Evolutionary conservation across 2,329 filamentous ascomycete species (phyloP).

Genomic region (Hypoxylon sp.): DNA sequence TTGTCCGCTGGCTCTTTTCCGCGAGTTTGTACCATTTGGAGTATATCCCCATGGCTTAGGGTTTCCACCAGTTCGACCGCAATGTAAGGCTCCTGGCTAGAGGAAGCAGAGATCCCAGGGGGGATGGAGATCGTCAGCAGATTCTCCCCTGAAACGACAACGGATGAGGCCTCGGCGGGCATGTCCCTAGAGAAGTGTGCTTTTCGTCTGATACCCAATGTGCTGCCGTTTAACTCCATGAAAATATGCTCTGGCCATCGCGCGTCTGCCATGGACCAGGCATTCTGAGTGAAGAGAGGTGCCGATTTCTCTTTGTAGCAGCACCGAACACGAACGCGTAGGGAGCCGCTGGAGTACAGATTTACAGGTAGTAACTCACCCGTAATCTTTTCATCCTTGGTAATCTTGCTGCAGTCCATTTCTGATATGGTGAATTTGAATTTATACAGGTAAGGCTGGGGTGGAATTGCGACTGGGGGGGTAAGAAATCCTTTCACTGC

Average conservation of each 20-base stretch:
- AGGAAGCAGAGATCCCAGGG: constrained; percentile 29
- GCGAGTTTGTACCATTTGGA: constrained; percentile 54
- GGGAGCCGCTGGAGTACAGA: constrained; percentile 62
- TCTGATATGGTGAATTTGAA: constrained; percentile 61
- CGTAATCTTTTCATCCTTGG: constrained; percentile 45
- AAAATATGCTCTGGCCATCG: constrained; percentile 79
- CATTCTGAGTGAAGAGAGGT: constrained; percentile 55
- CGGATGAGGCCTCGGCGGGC: constrained; percentile 77
- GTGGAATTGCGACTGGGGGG: constrained; percentile 56
- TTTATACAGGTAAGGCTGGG: constrained; percentile 55
- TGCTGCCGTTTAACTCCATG: constrained; percentile 72
- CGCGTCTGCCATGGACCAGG: constrained; percentile 74
- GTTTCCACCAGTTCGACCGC: constrained; percentile 78
- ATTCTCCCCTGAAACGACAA: constrained; percentile 71
- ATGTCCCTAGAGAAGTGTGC: constrained; percentile 80
- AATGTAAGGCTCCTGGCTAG: constrained; percentile 64
- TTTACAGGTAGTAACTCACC: constrained; percentile 53
- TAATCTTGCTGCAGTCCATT: constrained; percentile 53
- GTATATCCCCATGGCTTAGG: constrained; percentile 58
- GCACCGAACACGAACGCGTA: constrained; percentile 77
- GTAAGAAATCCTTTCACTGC: constrained; percentile 65
- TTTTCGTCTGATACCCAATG: constrained; percentile 72
- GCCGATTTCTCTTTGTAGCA: constrained; percentile 53
- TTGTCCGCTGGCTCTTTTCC: constrained; percentile 58
- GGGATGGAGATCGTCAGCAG: constrained; percentile 64